Percentiles rank a stretch among this genome's conserved stretches.
Conservation (phyloP, 2,329 filamentous ascomycete genomes). For the Microcyclosporella mali region DNA sequence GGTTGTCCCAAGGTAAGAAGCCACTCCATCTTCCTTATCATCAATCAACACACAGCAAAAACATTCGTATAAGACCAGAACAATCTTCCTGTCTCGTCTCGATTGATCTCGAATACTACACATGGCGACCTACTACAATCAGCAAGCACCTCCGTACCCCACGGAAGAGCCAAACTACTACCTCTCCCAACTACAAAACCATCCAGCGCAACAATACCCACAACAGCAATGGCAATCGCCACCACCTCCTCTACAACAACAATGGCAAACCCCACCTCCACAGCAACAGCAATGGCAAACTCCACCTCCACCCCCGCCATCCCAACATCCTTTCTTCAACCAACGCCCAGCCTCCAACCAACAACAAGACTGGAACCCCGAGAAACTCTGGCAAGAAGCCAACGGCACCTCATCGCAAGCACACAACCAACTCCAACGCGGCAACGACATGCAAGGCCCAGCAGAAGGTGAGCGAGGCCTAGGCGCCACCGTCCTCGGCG, state of each 20-base stretch:
- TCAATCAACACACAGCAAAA: no score
- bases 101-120: no score
- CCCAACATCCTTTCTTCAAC: background rate
- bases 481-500: slow-evolving; percentile 5
- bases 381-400: slow-evolving; percentile 1
- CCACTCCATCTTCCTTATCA: no score
- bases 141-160: no score
- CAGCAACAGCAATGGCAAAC: background rate
- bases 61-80: no score
- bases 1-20: no score
- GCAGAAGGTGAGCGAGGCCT: slow-evolving; percentile 4
- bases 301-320: slow-evolving; percentile 1
- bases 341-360: background rate
- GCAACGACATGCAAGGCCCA: slow-evolving; percentile 1
- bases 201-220: background rate
- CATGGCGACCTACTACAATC: no score
- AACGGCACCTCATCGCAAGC: background rate
- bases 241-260: background rate
- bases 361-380: slow-evolving; percentile 1
- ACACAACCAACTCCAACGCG: background rate
- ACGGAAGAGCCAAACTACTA: no score
- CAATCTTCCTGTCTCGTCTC: no score
- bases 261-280: slow-evolving; percentile 1
- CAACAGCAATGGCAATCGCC: background rate
- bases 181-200: no score